Evolutionary conservation across 257 asterid genomes (phyloP).

Genomic region (Salvia hispanica): DNA sequence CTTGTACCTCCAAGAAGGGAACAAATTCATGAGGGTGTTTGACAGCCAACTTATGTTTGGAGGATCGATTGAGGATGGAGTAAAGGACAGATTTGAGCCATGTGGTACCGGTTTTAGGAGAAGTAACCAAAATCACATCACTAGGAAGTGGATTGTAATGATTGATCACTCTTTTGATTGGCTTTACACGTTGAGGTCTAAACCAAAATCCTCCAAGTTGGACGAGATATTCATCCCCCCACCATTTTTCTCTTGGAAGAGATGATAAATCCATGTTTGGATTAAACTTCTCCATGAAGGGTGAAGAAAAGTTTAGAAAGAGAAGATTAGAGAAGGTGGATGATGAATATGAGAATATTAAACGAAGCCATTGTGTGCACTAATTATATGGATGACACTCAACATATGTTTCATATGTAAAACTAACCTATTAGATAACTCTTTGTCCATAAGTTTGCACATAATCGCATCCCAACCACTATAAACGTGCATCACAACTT

Average conservation of each 20-base stretch:
- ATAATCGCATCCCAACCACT: no score
- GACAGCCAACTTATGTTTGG: constrained; percentile 21
- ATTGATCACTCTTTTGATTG: constrained; percentile 11
- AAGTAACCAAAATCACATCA: constrained; percentile 27
- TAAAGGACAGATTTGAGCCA: constrained; percentile 38
- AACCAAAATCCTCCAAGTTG: constrained; percentile 33
- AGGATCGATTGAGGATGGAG: constrained; percentile 24
- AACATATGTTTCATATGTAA: no score
- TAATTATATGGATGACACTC: no score
- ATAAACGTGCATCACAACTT: no score
- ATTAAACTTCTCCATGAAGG: constrained; percentile 3
- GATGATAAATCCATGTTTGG: constrained; percentile 6
- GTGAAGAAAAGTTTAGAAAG: no score
- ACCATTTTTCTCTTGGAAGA: constrained; percentile 29
- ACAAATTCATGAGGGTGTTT: constrained; percentile 33
- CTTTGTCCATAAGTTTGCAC: no score
- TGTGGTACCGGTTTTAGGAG: constrained; percentile 40
- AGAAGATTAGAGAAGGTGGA: no score
- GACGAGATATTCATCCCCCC: constrained; percentile 20
- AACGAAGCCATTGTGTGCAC: no score
- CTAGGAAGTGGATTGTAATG: constrained; percentile 34
- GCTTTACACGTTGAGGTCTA: constrained; percentile 20
- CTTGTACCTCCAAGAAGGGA: constrained; percentile 32
- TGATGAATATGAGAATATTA: no score
- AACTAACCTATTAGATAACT: no score